Conservation (phyloP, 768 basidiomycete genomes). For the Amylocystis lapponica region DNA sequence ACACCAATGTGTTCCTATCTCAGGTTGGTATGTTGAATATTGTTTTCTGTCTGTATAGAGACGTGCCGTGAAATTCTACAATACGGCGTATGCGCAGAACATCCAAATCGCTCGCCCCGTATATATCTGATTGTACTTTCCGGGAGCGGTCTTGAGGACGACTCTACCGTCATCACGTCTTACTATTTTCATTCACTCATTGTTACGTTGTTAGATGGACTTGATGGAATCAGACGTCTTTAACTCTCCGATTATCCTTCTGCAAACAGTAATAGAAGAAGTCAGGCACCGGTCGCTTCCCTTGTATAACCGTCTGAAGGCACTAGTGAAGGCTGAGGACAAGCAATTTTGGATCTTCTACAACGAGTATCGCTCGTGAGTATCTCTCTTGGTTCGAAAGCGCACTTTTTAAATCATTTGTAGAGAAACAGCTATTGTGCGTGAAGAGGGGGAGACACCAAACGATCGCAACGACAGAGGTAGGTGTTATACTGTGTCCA, state of each 20-base stretch:
- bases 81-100: too few species aligned
- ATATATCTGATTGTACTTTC: too few species aligned
- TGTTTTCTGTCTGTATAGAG: not conserved
- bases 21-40: conserved; percentile 48
- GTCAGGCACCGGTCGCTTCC: conserved; percentile 92
- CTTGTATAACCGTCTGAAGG: conserved; percentile 86
- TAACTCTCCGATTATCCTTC: conserved; percentile 74
- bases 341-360: conserved; percentile 84
- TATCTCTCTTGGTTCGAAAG: conserved; percentile 11
- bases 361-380: conserved; percentile 80
- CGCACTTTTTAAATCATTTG: not conserved
- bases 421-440: conserved; percentile 76
- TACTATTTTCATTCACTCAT: too few species aligned
- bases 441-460: conserved; percentile 74
- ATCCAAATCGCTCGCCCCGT: too few species aligned
- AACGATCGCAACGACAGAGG: conserved; percentile 96
- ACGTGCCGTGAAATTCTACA: not conserved
- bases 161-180: too few species aligned
- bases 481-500: conserved; percentile 24
- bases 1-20: conserved; percentile 91
- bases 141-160: too few species aligned
- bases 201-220: conserved; percentile 67
- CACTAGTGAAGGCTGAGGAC: conserved; percentile 78
- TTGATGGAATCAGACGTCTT: conserved; percentile 77
- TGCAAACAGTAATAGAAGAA: conserved; percentile 96